Evolutionary conservation across 2,329 filamentous ascomycete genomes (phyloP).

Genomic region (Xylaria sp.): DNA sequence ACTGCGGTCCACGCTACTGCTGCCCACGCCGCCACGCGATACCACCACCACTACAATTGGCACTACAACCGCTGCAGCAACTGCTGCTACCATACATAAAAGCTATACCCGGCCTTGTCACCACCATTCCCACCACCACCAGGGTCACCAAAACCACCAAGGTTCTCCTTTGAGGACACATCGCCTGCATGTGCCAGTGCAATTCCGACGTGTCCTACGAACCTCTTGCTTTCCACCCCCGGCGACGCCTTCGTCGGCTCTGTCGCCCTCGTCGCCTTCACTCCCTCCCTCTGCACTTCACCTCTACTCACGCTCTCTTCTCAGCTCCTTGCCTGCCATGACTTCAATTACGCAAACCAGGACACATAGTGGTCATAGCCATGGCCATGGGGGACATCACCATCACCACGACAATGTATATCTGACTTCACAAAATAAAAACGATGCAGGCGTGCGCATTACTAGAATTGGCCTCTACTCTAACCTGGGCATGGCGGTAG

Average conservation of each 20-base stretch:
- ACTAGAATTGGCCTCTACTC: constrained; percentile 88
- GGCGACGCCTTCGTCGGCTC: constrained; percentile 1
- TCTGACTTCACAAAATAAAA: constrained; percentile 82
- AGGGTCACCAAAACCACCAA: constrained; percentile 28
- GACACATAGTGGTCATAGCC: constrained; percentile 63
- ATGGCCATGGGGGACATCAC: constrained; percentile 73
- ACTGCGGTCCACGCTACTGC: constrained; percentile 13
- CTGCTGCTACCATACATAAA: background rate
- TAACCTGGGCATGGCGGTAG: constrained; percentile 93
- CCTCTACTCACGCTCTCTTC: constrained; percentile 35
- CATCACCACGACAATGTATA: constrained; percentile 88
- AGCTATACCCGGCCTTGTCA: background rate
- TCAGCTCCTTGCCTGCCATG: constrained; percentile 42
- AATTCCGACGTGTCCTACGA: constrained; percentile 41
- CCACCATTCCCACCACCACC: constrained; percentile 14
- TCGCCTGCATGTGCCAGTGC: constrained; percentile 35
- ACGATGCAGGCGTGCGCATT: constrained; percentile 93
- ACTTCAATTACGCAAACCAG: constrained; percentile 58
- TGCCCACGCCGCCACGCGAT: constrained; percentile 21
- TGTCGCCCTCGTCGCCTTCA: constrained; percentile 16
- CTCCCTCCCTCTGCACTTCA: constrained; percentile 27
- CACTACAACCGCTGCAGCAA: constrained; percentile 8
- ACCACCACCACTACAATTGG: constrained; percentile 14
- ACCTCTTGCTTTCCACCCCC: constrained; percentile 34
- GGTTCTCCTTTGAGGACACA: constrained; percentile 42